Evolutionary conservation across 2,329 filamentous ascomycete species (phyloP), one percentile per base, ranked within the genome.

Genomic region (Phyllosticta ampelicida): DNA sequence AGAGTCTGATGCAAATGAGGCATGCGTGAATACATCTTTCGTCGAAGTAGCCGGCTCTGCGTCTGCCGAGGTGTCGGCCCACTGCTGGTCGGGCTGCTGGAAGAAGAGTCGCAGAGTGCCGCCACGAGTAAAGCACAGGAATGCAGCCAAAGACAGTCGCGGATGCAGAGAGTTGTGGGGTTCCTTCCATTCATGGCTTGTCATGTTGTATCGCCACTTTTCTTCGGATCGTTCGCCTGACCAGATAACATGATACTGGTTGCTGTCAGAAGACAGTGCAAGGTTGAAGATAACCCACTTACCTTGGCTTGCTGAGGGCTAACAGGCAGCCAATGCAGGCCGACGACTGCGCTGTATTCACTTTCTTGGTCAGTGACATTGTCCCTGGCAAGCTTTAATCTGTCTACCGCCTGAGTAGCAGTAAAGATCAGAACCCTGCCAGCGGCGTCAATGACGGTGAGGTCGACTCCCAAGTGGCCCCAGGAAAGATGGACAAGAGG

Each of bases 401-500:
- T 82, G 67, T 96, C 95, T 51, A 96, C 73, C 8, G 84, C 83
- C 61, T 86, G 81, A 16, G 81, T 80, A 63, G 90, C 85, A 52
- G 80, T 84, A 63, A 91, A 80, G 56, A 96, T 84, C 60, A 84
- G 81, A 20, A 96, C 81, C 59, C 89, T 82, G 5, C 92, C 94
- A 21, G 84, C 82, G 26, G 85, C 80, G 71, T 97, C 92, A 60
- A 94, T 80, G 18, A 94, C 81, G 1, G 90, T 91, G 57, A 99
- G 78, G 64, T 97, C 94, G 2, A 86, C 84, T 36, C 83, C 86
- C 5, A 81, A 79, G 13, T 85, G 83, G 54, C 87, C 88, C 90
- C 91, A 97, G 55, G 83, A 85, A 9, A 99, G 73, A 71, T 96
- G 91, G 18, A 87, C 84, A 48, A 96, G 78, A 3, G 82, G 84